phyloP scores from a whole-genome alignment of 306 rosid genomes.

The Acacia confusa region DNA sequence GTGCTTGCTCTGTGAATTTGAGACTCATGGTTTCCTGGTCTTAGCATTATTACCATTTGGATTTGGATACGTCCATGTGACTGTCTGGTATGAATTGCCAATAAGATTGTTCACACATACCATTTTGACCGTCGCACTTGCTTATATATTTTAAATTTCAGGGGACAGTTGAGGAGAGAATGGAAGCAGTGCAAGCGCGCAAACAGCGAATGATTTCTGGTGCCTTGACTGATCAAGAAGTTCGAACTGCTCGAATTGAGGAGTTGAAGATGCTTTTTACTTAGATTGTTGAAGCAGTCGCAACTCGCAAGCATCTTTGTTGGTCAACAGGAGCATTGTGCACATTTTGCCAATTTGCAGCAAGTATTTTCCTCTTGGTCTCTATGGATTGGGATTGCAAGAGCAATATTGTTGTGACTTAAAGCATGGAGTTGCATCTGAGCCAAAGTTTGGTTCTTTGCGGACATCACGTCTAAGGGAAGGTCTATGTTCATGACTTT shows the following conservation, averaged over 20 bases:
- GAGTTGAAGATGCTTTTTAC: slow-evolving; percentile 93
- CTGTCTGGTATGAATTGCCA: slow-evolving; percentile 10
- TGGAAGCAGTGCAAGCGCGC: slow-evolving; percentile 97
- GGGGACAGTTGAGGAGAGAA: slow-evolving; percentile 94
- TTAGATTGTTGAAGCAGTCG: slow-evolving; percentile 32
- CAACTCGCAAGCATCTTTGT: slow-evolving; percentile 4
- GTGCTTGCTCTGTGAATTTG: slow-evolving; percentile 5
- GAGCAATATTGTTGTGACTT: slow-evolving; percentile 17
- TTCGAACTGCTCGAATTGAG: slow-evolving; percentile 87
- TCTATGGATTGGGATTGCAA: slow-evolving; percentile 5
- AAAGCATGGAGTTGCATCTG: slow-evolving; percentile 24
- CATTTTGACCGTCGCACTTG: slow-evolving; percentile 17
- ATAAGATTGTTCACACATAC: neutral
- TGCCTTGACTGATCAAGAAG: slow-evolving; percentile 96
- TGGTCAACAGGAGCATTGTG: slow-evolving; percentile 24
- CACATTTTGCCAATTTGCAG: slow-evolving; percentile 13
- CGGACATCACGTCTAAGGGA: slow-evolving; percentile 1
- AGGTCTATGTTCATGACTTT: slow-evolving; percentile 1
- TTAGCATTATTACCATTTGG: neutral
- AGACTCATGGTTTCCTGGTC: slow-evolving; percentile 6
- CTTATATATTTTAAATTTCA: slow-evolving; percentile 39
- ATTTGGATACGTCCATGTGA: slow-evolving; percentile 18
- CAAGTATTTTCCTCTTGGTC: slow-evolving; percentile 18
- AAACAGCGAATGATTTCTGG: slow-evolving; percentile 89
- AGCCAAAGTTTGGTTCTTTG: slow-evolving; percentile 16